Percentiles rank a stretch among this genome's conserved stretches.
Evolutionary conservation across 2,329 filamentous ascomycete genomes (phyloP).

Genomic region (Diplodia sapinea): DNA sequence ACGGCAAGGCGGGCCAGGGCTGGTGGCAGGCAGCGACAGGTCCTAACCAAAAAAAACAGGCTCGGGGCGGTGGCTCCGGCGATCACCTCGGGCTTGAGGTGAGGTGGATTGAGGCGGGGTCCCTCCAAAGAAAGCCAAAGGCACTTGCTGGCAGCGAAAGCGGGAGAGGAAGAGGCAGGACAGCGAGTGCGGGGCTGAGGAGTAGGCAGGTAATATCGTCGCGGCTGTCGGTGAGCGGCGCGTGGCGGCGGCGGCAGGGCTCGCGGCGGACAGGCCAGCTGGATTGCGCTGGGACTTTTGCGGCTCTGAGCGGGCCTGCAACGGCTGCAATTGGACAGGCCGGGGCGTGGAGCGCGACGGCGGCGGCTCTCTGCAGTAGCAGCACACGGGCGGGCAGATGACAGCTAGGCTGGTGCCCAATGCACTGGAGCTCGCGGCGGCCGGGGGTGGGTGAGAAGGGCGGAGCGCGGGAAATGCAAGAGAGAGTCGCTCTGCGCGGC

Average conservation of each 20-base stretch:
- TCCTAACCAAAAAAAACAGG: slow-evolving; percentile 12
- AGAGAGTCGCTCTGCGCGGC: slow-evolving; percentile 12
- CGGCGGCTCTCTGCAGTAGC: slow-evolving; percentile 25
- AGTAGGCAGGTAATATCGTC: slow-evolving; percentile 30
- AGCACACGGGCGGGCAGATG: slow-evolving; percentile 21
- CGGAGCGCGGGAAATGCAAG: slow-evolving; percentile 17
- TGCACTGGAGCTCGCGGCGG: background rate
- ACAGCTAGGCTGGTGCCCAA: slow-evolving; percentile 28
- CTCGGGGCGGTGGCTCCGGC: background rate
- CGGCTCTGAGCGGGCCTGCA: slow-evolving; percentile 28
- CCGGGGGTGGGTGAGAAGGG: background rate
- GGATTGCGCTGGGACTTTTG: slow-evolving; percentile 23
- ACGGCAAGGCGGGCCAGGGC: slow-evolving; percentile 33
- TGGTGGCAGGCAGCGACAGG: slow-evolving; percentile 9
- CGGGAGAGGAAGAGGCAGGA: slow-evolving; percentile 18
- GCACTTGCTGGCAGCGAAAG: background rate
- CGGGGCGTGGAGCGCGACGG: slow-evolving; percentile 17
- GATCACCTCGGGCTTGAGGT: slow-evolving; percentile 37
- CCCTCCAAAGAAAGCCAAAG: slow-evolving; percentile 26
- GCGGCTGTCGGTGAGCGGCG: slow-evolving; percentile 28
- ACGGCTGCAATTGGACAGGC: slow-evolving; percentile 25
- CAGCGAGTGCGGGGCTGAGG: slow-evolving; percentile 24
- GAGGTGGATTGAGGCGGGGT: slow-evolving; percentile 23
- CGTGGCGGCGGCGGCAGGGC: slow-evolving; percentile 26
- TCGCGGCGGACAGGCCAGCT: slow-evolving; percentile 26